A percentile compares a stretch with the other conserved stretches of the same genome.
These are phyloP conservation scores for Fragilaria crotonensis DNA, from an alignment of 108 stramenopile genomes.

Conservation along the genomic window DNA sequence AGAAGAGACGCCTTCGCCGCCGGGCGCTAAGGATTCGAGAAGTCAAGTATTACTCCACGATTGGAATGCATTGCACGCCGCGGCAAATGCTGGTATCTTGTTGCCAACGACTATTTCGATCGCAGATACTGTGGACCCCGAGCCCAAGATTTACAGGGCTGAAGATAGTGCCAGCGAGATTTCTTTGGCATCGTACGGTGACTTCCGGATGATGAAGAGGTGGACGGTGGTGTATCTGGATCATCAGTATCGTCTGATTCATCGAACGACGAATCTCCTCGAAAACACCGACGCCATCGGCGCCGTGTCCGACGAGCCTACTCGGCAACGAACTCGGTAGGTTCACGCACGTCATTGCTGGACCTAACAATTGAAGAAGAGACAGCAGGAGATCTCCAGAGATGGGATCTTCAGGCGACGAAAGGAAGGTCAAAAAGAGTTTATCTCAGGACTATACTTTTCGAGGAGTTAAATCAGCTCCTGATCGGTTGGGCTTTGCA, in stretches of 20 bases:
- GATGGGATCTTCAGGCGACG: background rate
- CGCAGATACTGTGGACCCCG: background rate
- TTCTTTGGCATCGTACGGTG: background rate
- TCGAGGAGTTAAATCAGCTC: constrained; percentile 24
- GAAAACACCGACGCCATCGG: background rate
- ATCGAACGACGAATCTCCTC: constrained; percentile 4
- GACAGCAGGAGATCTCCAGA: constrained; percentile 31
- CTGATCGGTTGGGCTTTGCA: background rate
- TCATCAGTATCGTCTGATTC: constrained; percentile 10
- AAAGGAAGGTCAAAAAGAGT: background rate
- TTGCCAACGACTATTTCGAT: constrained; percentile 3
- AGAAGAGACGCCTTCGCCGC: constrained; percentile 7
- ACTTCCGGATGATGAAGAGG: background rate
- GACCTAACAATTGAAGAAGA: constrained; percentile 39
- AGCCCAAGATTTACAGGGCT: background rate
- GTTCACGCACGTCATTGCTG: constrained; percentile 27
- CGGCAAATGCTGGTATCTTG: constrained; percentile 8
- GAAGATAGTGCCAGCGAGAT: background rate
- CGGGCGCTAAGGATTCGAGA: constrained; percentile 5
- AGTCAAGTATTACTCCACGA: constrained; percentile 1
- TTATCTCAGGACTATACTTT: constrained; percentile 5
- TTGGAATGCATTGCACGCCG: constrained; percentile 19
- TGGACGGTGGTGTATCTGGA: background rate
- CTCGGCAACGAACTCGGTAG: constrained; percentile 21
- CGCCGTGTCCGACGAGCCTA: constrained; percentile 2